Base-by-base conservation (phyloP, 345 rosid species). In the Microthlaspi erraticum region DNA sequence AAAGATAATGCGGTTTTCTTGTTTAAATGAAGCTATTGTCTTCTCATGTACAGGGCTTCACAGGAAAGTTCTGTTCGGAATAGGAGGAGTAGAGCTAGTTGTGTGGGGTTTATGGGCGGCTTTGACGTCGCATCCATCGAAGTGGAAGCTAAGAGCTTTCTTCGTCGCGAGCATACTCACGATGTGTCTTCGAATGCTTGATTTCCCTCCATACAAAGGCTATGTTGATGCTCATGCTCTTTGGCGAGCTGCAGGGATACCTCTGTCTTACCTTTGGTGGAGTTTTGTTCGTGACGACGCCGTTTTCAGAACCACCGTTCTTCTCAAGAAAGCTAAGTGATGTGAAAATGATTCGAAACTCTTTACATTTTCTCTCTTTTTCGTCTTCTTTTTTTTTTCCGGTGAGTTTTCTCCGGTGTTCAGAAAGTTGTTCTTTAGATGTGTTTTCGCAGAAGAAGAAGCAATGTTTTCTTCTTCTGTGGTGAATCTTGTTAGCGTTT, bases 71-170 rank as follows among this genome's bases (percentile, higher is more conserved):
- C 83, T 89, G 49, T 54, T 65, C 8, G 85, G 73, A 11, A 91
- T 91, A 83, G 88, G 85, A 60, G 76, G 79, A 23, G 79, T 83
- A 29, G 89, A 87, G 83, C 81, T 93, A 70, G 81, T 86, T 16
- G 77, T 85, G 31, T 91, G 98, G 98, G 96, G 87, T 14, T 7
- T 85, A 42, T 93, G 98, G 97, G 97, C 91, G 3, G 83, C 87
- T 16, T 41, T 80, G 43, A 75, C 83, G 32, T 63, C 67, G 51
- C 97, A 93, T 81, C 97, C 96, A 9, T 87, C 92, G 0, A 82
- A 84, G 49, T 77, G 86, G 88, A 91, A 93, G 84, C 81, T 93
- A 73, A 85, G 93, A 94, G 76, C 81, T 59, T 88, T 87, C 66
- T 81, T 79, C 1, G 18, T 79, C 11, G 79, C 80, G 20, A 80